Conservation (phyloP, 345 rosid genomes). For the Citrus sinensis region DNA sequence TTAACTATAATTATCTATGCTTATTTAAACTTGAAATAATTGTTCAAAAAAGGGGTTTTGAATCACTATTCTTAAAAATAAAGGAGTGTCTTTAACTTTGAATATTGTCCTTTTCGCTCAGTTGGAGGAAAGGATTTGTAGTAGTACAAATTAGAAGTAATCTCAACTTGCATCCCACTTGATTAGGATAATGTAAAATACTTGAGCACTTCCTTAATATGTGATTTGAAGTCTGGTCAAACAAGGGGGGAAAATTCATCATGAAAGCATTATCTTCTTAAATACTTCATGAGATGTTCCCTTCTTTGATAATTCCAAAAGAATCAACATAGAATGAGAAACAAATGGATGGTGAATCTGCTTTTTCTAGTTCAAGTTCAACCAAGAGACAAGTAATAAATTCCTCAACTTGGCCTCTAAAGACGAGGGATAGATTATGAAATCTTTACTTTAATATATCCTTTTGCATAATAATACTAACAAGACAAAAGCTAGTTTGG, state of each 20-base stretch:
- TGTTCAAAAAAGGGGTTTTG: too few species aligned
- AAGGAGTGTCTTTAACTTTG: too few species aligned
- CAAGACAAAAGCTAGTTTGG: constrained; percentile 9
- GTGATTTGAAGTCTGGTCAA: constrained; percentile 5
- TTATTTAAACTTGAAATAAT: too few species aligned
- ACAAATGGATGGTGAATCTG: neutral
- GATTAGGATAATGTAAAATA: neutral
- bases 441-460: neutral
- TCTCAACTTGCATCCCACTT: neutral
- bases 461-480: neutral
- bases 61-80: too few species aligned
- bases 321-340: neutral
- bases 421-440: neutral
- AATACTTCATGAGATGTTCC: neutral
- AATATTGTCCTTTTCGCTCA: too few species aligned
- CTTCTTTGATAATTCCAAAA: constrained; percentile 19
- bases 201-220: neutral
- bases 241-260: neutral
- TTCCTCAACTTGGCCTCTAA: constrained; percentile 18
- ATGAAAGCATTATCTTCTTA: neutral
- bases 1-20: too few species aligned
- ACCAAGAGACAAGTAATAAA: neutral
- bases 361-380: neutral
- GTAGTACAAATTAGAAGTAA: too few species aligned
- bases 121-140: too few species aligned